These are phyloP conservation scores for Paramecium pentaurelia DNA, from an alignment of 73 alveolate genomes.

Conservation along the genomic window DNA sequence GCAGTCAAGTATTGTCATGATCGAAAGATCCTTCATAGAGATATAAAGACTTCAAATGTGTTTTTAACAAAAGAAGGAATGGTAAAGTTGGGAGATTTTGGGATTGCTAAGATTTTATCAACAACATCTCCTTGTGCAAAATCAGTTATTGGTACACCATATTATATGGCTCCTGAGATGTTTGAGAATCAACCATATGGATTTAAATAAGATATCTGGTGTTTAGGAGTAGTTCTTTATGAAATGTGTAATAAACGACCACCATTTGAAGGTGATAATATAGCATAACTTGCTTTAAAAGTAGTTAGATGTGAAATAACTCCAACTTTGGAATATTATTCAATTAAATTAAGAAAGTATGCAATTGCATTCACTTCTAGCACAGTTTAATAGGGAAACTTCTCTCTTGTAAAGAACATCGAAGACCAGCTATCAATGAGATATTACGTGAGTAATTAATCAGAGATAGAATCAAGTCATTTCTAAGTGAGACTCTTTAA, in stretches of 20 bases:
- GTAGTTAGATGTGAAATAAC: conserved; percentile 77
- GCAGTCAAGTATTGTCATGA: conserved; percentile 89
- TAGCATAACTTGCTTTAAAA: conserved; percentile 81
- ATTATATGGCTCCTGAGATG: conserved; percentile 95
- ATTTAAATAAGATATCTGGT: conserved; percentile 85
- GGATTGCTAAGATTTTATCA: conserved; percentile 90
- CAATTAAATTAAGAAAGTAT: conserved; percentile 63
- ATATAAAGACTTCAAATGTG: conserved; percentile 90
- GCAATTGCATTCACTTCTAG: not conserved
- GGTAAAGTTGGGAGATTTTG: conserved; percentile 96
- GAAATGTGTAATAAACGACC: conserved; percentile 88
- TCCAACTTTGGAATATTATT: conserved; percentile 72
- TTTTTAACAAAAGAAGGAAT: conserved; percentile 92
- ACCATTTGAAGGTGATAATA: conserved; percentile 85
- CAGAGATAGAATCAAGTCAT: conserved; percentile 70
- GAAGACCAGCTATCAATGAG: conserved; percentile 83
- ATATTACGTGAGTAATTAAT: conserved; percentile 72
- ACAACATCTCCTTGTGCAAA: conserved; percentile 85
- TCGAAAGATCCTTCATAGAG: conserved; percentile 93
- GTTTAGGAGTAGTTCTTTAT: conserved; percentile 84
- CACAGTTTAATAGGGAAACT: conserved; percentile 67
- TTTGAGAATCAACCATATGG: conserved; percentile 86
- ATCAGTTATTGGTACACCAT: conserved; percentile 97
- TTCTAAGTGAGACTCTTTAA: conserved; percentile 71
- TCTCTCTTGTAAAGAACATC: conserved; percentile 75